These are phyloP conservation scores for Rhododendron vialii DNA, from an alignment of 148 eudicot genomes.

Conservation along the genomic window DNA sequence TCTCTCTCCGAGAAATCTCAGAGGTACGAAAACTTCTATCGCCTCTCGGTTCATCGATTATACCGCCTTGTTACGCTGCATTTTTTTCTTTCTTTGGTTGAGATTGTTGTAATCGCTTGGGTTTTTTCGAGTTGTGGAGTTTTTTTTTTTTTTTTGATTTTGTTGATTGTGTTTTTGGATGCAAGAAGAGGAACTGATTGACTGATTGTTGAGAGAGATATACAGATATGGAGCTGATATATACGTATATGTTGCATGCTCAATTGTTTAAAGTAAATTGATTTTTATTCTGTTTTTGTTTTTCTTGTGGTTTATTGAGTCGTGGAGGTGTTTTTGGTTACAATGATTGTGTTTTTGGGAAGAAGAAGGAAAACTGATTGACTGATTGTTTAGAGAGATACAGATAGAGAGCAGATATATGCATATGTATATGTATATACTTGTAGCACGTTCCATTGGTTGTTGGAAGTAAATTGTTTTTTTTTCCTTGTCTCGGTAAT, in stretches of 20 bases:
- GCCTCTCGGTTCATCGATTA: not conserved
- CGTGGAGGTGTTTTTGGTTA: not conserved
- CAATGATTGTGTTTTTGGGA: not conserved
- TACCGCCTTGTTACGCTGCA: not conserved
- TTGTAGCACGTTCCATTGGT: not conserved
- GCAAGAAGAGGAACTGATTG: not conserved
- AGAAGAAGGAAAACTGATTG: not conserved
- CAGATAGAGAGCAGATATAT: not conserved
- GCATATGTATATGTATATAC: not conserved
- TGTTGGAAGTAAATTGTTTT: not conserved
- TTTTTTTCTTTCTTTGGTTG: not conserved
- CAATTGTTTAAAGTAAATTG: not conserved
- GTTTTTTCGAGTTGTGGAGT: not conserved
- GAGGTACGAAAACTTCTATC: not conserved
- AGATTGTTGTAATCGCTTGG: not conserved
- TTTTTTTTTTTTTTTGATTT: not conserved
- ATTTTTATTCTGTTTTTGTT: not conserved
- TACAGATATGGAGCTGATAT: not conserved
- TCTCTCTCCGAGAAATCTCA: not conserved
- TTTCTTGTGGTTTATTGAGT: not conserved
- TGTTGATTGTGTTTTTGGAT: not conserved
- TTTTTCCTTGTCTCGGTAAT: not conserved
- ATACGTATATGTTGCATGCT: not conserved
- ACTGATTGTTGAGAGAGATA: not conserved
- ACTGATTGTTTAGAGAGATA: not conserved